These are phyloP conservation scores for Penicillium sp. DNA, from an alignment of 2,329 filamentous ascomycete genomes.

Conservation along the genomic window DNA sequence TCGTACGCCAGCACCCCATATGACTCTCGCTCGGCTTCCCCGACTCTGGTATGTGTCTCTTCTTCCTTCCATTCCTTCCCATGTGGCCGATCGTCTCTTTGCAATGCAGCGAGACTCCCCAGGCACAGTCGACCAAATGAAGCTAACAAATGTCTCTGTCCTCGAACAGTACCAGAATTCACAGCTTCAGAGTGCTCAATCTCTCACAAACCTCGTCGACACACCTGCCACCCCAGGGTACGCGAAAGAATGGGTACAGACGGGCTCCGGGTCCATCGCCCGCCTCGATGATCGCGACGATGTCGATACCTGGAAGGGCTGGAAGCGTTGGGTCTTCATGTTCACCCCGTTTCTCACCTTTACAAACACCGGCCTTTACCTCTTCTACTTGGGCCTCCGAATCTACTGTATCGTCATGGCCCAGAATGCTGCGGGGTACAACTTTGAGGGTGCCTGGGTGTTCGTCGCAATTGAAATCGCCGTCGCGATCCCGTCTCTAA, in stretches of 20 bases:
- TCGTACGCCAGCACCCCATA: slow-evolving; percentile 31
- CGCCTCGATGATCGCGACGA: slow-evolving; percentile 43
- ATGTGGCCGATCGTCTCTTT: neutral
- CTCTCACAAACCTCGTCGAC: slow-evolving; percentile 38
- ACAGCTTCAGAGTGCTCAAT: slow-evolving; percentile 37
- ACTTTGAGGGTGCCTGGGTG: slow-evolving; percentile 59
- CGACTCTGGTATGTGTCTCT: slow-evolving; percentile 32
- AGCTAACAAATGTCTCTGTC: slow-evolving; percentile 5
- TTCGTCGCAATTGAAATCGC: slow-evolving; percentile 61
- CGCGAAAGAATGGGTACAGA: slow-evolving; percentile 42
- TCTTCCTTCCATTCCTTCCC: neutral
- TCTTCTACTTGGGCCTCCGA: slow-evolving; percentile 56
- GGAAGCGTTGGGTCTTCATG: slow-evolving; percentile 41
- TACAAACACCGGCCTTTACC: slow-evolving; percentile 40
- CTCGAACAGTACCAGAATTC: slow-evolving; percentile 26
- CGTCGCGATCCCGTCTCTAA: slow-evolving; percentile 58
- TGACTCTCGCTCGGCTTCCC: slow-evolving; percentile 36
- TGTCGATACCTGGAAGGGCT: slow-evolving; percentile 41
- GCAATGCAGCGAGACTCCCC: neutral
- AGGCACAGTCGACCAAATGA: neutral
- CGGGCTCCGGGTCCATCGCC: slow-evolving; percentile 42
- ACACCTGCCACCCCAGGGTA: slow-evolving; percentile 34
- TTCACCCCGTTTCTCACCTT: slow-evolving; percentile 41
- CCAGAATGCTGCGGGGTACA: slow-evolving; percentile 46
- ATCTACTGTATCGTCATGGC: slow-evolving; percentile 59